Percentiles rank a stretch among this genome's conserved stretches.
These are phyloP conservation scores for Phytophthora uliginosa DNA, from an alignment of 352 stramenopile species.

Conservation along the genomic window DNA sequence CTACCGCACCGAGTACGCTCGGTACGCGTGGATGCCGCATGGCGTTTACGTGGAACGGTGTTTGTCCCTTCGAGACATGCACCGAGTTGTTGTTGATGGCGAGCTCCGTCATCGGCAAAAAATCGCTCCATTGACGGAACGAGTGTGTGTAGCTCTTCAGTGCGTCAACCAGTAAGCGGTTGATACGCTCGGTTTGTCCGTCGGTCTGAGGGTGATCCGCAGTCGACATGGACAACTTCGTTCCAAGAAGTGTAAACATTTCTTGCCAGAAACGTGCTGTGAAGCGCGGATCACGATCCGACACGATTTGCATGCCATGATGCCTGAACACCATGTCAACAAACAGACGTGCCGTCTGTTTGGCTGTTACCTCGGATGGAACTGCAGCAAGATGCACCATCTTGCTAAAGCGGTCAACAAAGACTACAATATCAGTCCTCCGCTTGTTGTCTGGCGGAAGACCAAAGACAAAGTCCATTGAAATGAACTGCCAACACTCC, in stretches of 20 bases:
- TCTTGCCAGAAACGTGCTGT: not conserved
- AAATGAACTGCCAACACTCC: not conserved
- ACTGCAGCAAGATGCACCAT: not conserved
- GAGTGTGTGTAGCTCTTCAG: not conserved
- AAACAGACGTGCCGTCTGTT: too few relatives aligned
- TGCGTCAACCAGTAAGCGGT: not conserved
- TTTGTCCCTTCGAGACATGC: not conserved
- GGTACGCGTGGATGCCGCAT: constrained; percentile 5
- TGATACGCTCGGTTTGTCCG: not conserved
- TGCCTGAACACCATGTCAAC: too few relatives aligned
- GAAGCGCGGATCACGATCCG: not conserved
- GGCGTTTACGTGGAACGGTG: constrained; percentile 2
- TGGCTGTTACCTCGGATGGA: too few relatives aligned
- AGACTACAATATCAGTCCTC: not conserved
- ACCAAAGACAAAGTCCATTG: not conserved
- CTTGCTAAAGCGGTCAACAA: not conserved
- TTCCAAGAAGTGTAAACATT: not conserved
- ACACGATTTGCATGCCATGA: too few relatives aligned
- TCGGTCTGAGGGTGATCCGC: too few relatives aligned
- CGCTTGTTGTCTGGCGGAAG: too few relatives aligned
- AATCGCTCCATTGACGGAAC: not conserved
- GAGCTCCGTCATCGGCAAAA: too few relatives aligned
- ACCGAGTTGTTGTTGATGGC: not conserved
- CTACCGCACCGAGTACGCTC: constrained; percentile 2
- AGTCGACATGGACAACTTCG: not conserved